Evolutionary conservation across 352 stramenopile species (phyloP).

Genomic region (Globisporangium barbulae): DNA sequence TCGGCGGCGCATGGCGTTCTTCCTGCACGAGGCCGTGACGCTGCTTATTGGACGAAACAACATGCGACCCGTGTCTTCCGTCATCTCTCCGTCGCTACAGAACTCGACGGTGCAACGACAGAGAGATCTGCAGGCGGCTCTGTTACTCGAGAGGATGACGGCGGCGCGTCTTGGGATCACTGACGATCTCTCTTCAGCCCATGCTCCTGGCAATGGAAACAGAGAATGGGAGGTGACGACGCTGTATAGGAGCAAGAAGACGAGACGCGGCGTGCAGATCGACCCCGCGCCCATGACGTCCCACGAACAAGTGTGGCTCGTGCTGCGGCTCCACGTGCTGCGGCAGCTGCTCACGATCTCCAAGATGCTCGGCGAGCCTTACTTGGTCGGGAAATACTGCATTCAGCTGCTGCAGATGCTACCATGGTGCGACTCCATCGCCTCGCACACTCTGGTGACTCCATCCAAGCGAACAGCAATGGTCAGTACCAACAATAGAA

Average conservation of each 20-base stretch:
- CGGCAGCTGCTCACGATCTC: slow-evolving; percentile 67
- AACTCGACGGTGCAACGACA: slow-evolving; percentile 23
- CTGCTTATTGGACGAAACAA: slow-evolving; percentile 41
- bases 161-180: slow-evolving; percentile 48
- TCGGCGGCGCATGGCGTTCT: slow-evolving; percentile 57
- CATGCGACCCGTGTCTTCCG: slow-evolving; percentile 5
- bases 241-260: slow-evolving; percentile 28
- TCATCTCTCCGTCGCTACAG: slow-evolving; percentile 13
- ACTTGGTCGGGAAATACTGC: slow-evolving; percentile 52
- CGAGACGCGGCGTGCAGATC: slow-evolving; percentile 7
- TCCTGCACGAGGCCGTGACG: slow-evolving; percentile 65
- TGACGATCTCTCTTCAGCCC: slow-evolving; percentile 1
- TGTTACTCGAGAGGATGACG: slow-evolving; percentile 53
- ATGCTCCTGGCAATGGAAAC: neutral
- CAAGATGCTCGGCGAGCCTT: slow-evolving; percentile 47
- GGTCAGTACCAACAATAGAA: slow-evolving; percentile 5
- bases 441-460: slow-evolving; percentile 3
- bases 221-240: slow-evolving; percentile 48
- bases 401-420: slow-evolving; percentile 68
- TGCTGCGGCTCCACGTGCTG: slow-evolving; percentile 73
- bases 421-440: slow-evolving; percentile 52
- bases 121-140: slow-evolving; percentile 54
- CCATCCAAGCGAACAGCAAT: slow-evolving; percentile 1
- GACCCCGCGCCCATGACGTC: slow-evolving; percentile 2
- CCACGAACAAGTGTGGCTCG: slow-evolving; percentile 60